phyloP scores from a whole-genome alignment of 257 asterid species.

The Salvia splendens region DNA sequence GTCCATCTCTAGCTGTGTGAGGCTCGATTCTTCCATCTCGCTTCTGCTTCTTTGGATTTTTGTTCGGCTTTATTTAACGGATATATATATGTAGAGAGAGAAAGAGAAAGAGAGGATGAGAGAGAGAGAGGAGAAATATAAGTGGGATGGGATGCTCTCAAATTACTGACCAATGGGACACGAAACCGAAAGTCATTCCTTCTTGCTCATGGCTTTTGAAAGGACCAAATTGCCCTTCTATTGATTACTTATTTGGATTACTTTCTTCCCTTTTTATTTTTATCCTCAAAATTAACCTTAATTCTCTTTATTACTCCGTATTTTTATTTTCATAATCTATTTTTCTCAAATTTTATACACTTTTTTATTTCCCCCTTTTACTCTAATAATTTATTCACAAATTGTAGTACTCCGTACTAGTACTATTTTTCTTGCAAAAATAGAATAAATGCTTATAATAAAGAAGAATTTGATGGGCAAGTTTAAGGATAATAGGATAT shows the following conservation, averaged over 20 bases:
- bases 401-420: too few relatives aligned
- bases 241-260: not conserved
- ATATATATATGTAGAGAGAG: not conserved
- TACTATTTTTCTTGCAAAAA: too few relatives aligned
- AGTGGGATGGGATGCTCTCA: slow-evolving; percentile 23
- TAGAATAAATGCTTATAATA: not conserved
- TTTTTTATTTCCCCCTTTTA: not conserved
- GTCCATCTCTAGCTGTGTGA: slow-evolving; percentile 58
- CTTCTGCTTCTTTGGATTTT: slow-evolving; percentile 1
- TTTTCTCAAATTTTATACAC: too few relatives aligned
- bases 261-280: not conserved
- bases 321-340: too few relatives aligned
- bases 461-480: not conserved
- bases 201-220: slow-evolving; percentile 7
- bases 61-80: slow-evolving; percentile 16
- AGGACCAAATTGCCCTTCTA: slow-evolving; percentile 30
- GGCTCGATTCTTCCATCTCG: slow-evolving; percentile 45
- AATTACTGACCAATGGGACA: slow-evolving; percentile 36
- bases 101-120: not conserved
- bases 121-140: not conserved
- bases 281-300: too few relatives aligned
- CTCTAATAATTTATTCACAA: too few relatives aligned
- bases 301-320: not conserved
- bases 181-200: slow-evolving; percentile 34
- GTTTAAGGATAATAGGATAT: slow-evolving; percentile 1